Conservation (phyloP, 768 basidiomycete species). For the Suillus paluster region DNA sequence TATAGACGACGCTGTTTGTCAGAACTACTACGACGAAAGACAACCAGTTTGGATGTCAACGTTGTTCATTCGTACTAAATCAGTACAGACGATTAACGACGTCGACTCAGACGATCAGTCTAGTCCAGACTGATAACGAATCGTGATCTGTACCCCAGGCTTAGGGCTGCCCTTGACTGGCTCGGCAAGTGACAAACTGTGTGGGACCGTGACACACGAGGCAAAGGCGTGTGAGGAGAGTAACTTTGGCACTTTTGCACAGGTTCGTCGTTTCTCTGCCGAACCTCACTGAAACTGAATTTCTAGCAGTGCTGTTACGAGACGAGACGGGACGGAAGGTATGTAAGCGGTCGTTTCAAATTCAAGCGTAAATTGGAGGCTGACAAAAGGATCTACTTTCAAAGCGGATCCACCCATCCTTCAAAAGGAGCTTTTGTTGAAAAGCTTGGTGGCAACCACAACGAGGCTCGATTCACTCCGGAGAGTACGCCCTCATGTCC, state of each 20-base stretch:
- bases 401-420: neutral
- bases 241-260: neutral
- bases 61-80: no score
- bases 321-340: neutral
- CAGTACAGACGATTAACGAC: neutral
- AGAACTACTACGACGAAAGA: neutral
- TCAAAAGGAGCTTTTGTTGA: neutral
- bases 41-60: neutral
- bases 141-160: neutral
- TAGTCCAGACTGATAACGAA: no score
- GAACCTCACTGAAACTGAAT: neutral
- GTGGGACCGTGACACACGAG: neutral
- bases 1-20: neutral
- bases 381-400: neutral
- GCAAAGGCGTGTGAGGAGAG: neutral
- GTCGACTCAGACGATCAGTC: neutral
- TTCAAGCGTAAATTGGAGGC: neutral
- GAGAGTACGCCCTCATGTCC: slow-evolving; percentile 17
- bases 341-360: neutral
- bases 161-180: neutral
- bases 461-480: neutral
- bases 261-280: neutral
- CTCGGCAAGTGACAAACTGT: neutral
- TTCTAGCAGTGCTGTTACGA: neutral
- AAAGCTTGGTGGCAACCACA: neutral